Base-by-base conservation (phyloP, 2,329 filamentous ascomycete species). In the Microcyclospora tardicrescens region DNA sequence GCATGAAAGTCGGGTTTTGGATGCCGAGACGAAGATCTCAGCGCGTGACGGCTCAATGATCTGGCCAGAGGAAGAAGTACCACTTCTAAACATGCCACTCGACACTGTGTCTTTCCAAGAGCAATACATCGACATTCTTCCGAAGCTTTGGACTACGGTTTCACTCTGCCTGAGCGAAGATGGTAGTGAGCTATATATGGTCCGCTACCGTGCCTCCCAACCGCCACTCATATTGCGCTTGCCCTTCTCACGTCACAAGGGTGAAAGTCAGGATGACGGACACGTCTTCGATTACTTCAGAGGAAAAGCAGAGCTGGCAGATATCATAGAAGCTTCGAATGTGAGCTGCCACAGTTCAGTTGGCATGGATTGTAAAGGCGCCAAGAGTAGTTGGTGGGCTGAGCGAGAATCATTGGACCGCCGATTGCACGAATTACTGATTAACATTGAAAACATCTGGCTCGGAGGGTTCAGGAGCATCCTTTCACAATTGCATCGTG, bases 391-490 rank as follows among this genome's bases (percentile, higher is more conserved):
- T 34, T 98, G 91, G 91, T 98, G 91, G 87, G 74, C 73, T 4
- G 81, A 87, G 55, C 76, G 93, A 11, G 81, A 91, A 59, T 73
- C 72, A 2, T 68, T 98, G 12, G 91, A 98, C 55, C 64, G 65
- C 27, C 77, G 84, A 9, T 69, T 98, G 16, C 78, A 76, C 44
- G 79, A 83, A 36, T 71, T 98, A 9, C 68, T 98, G 1, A 69
- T 78, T 38, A 93, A 85, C 43, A 81, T 98, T 30, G 89, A 98
- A 60, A 81, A 83, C 44, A 79, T 91, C 15, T 98, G 91, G 91
- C 74, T 98, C 5, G 87, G 89, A 35, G 91, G 91, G 0, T 98
- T 98, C 69, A 81, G 79, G 41, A 87, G 89, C 12, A 80, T 98
- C n/a, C 89, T 98, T 55, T 87, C 85, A 1, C 81, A 84, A 38